Conservation (phyloP, 164 flowering plant species). For the Malania oleifera region DNA sequence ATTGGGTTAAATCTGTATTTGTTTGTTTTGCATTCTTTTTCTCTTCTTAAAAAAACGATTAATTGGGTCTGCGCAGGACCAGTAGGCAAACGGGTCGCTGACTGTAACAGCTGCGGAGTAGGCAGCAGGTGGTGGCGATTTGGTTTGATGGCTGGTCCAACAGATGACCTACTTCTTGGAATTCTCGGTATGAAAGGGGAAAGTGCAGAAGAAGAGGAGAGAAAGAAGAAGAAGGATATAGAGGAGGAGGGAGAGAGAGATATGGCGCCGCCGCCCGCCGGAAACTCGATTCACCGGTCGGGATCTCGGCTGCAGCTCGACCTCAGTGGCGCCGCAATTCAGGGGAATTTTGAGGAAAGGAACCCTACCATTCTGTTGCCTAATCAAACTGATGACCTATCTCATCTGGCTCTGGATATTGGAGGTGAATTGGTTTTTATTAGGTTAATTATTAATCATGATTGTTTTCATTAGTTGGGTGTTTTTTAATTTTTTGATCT, state of each 20-base stretch:
- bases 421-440: constrained; percentile 60
- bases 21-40: no score
- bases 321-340: constrained; percentile 84
- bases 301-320: constrained; percentile 87
- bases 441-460: constrained; percentile 1
- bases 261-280: constrained; percentile 38
- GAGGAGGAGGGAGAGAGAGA: constrained; percentile 30
- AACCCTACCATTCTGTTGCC: constrained; percentile 90
- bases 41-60: no score
- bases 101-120: constrained; percentile 16
- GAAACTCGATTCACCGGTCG: constrained; percentile 60
- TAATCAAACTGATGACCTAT: constrained; percentile 91
- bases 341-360: constrained; percentile 81
- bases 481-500: not conserved
- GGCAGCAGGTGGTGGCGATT: constrained; percentile 9
- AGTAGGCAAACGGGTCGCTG: constrained; percentile 14
- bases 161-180: constrained; percentile 22
- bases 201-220: constrained; percentile 6
- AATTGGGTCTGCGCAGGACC: not conserved
- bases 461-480: not conserved
- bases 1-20: no score
- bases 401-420: constrained; percentile 87
- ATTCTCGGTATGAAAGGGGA: constrained; percentile 14
- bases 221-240: constrained; percentile 17
- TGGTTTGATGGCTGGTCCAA: constrained; percentile 31